phyloP scores from a whole-genome alignment of 208 protist species.

The Endotrypanum monterogeii region DNA sequence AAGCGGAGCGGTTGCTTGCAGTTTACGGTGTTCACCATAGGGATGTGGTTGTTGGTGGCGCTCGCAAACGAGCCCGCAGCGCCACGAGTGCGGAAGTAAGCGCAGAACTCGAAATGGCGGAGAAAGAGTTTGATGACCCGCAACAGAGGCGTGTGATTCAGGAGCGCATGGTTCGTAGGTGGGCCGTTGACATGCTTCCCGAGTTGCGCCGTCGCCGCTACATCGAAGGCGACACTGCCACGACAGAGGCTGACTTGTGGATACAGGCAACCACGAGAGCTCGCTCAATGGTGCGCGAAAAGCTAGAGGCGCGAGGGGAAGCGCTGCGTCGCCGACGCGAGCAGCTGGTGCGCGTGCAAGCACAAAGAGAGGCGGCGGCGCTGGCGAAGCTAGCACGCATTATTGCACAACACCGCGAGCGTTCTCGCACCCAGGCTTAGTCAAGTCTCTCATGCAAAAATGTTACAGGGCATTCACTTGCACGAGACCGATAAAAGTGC shows the following conservation, averaged over 20 bases:
- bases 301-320: slow-evolving; percentile 40
- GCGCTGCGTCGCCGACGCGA: slow-evolving; percentile 42
- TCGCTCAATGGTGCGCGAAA: slow-evolving; percentile 50
- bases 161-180: slow-evolving; percentile 51
- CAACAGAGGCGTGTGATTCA: slow-evolving; percentile 39
- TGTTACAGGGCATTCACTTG: background rate
- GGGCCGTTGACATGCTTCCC: slow-evolving; percentile 58
- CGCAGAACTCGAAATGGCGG: slow-evolving; percentile 14
- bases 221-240: slow-evolving; percentile 36
- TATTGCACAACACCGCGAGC: slow-evolving; percentile 49
- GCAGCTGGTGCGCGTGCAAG: slow-evolving; percentile 47
- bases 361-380: slow-evolving; percentile 61
- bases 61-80: slow-evolving; percentile 14
- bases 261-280: slow-evolving; percentile 50
- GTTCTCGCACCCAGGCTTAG: background rate
- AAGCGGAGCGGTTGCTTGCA: slow-evolving; percentile 20
- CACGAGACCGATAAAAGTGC: background rate
- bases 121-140: slow-evolving; percentile 28
- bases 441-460: background rate
- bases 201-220: slow-evolving; percentile 57
- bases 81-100: slow-evolving; percentile 10
- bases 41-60: background rate
- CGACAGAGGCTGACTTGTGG: slow-evolving; percentile 53
- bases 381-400: slow-evolving; percentile 77
- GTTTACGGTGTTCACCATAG: background rate